phyloP scores from a whole-genome alignment of 2,329 filamentous ascomycete genomes.

The Colletotrichum navitas region DNA sequence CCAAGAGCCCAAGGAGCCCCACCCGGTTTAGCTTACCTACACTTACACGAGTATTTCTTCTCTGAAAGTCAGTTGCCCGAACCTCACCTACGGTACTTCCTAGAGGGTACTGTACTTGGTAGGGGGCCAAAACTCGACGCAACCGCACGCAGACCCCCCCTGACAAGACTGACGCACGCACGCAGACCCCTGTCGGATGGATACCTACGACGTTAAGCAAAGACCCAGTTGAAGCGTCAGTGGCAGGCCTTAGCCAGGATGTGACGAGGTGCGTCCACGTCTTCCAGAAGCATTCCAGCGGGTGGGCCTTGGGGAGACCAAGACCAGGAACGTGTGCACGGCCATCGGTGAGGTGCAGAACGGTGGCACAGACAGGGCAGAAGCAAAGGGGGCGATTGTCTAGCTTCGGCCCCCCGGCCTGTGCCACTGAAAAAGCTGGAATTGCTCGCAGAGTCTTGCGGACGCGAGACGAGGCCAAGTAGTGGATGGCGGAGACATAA shows the following conservation, averaged over 20 bases:
- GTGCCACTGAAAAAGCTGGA: conserved; percentile 7
- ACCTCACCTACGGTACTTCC: not conserved
- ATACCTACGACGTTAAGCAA: conserved; percentile 21
- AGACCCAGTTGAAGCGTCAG: too few relatives aligned
- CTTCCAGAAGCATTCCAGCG: conserved; percentile 40
- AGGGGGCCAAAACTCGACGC: conserved; percentile 12
- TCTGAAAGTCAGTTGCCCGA: not conserved
- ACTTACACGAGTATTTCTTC: not conserved
- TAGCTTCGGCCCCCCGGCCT: not conserved
- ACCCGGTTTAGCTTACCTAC: conserved; percentile 3
- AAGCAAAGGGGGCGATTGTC: conserved; percentile 10
- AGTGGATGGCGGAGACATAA: conserved; percentile 1
- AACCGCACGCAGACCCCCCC: conserved; percentile 1
- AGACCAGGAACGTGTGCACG: conserved; percentile 17
- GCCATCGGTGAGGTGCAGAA: conserved; percentile 8
- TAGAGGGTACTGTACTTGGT: not conserved
- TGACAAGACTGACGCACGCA: not conserved
- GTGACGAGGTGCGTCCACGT: conserved; percentile 23
- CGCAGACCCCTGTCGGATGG: conserved; percentile 10
- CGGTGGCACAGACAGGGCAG: conserved; percentile 14
- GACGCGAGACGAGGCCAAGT: conserved; percentile 3
- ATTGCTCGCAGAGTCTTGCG: conserved; percentile 1
- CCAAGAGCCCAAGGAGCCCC: not conserved
- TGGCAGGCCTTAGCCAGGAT: conserved; percentile 21
- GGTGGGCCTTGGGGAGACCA: conserved; percentile 20